Conservation (phyloP, 441 rosid species). For the Erodium trifolium region DNA sequence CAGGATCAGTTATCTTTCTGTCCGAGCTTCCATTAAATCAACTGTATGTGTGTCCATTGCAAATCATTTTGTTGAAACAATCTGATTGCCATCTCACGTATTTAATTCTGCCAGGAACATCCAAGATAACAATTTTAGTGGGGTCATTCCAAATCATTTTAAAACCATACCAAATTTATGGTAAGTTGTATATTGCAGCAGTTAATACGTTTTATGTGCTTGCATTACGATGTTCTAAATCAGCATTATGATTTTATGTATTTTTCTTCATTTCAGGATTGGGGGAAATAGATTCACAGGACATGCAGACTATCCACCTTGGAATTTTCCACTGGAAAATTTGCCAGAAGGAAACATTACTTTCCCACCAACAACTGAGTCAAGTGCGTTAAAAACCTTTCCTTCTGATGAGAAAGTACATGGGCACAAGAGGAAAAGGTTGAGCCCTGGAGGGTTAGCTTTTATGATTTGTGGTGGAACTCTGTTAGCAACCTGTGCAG, state of each 20-base stretch:
- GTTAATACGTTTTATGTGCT: slow-evolving; percentile 14
- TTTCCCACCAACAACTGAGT: slow-evolving; percentile 54
- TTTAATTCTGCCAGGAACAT: slow-evolving; percentile 51
- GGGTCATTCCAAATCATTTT: slow-evolving; percentile 77
- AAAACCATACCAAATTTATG: slow-evolving; percentile 76
- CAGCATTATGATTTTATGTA: slow-evolving; percentile 4
- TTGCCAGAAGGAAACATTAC: slow-evolving; percentile 45
- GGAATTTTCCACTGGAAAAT: slow-evolving; percentile 65
- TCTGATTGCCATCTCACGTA: slow-evolving; percentile 22
- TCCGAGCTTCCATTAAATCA: slow-evolving; percentile 64
- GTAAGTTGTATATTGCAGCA: slow-evolving; percentile 25
- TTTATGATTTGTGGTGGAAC: slow-evolving; percentile 54
- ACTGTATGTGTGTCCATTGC: slow-evolving; percentile 47
- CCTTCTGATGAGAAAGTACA: slow-evolving; percentile 27
- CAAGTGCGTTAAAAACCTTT: slow-evolving; percentile 66
- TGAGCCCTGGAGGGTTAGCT: slow-evolving; percentile 56
- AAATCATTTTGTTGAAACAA: slow-evolving; percentile 11
- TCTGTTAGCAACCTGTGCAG: slow-evolving; percentile 52
- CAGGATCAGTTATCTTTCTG: slow-evolving; percentile 84
- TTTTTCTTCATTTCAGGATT: slow-evolving; percentile 46
- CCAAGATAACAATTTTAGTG: slow-evolving; percentile 73
- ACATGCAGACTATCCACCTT: slow-evolving; percentile 55
- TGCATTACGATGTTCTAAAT: background rate
- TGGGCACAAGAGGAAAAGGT: slow-evolving; percentile 37
- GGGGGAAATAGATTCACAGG: slow-evolving; percentile 67